Evolutionary conservation across 2,329 filamentous ascomycete species (phyloP).

Genomic region (Cercospora canescens): DNA sequence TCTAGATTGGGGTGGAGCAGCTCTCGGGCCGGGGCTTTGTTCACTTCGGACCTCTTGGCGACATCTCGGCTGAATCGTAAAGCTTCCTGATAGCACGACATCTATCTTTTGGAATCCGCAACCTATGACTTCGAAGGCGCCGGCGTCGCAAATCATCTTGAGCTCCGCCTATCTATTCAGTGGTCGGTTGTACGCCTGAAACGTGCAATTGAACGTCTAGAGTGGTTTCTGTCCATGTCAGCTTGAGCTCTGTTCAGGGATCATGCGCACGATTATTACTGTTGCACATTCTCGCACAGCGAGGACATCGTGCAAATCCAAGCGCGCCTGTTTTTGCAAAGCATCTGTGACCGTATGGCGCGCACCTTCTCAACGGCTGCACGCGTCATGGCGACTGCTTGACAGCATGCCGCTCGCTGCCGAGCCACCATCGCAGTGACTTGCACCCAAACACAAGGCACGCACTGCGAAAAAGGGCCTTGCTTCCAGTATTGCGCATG

Average conservation of each 20-base stretch:
- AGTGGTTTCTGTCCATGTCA: not conserved
- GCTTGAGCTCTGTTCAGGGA: not conserved
- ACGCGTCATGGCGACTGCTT: not conserved
- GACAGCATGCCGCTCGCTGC: not conserved
- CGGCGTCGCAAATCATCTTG: not conserved
- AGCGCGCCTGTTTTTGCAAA: no score
- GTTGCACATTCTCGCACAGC: not conserved
- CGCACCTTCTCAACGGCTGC: not conserved
- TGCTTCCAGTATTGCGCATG: no score
- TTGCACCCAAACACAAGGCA: not conserved
- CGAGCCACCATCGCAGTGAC: not conserved
- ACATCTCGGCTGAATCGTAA: not conserved
- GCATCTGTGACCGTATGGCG: not conserved
- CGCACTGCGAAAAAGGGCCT: not conserved
- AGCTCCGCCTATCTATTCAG: not conserved
- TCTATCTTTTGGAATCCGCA: not conserved
- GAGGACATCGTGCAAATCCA: not conserved
- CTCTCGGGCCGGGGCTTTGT: slow-evolving; percentile 1
- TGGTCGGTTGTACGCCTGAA: not conserved
- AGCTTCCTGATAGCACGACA: not conserved
- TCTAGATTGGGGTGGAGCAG: not conserved
- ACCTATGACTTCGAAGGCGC: not conserved
- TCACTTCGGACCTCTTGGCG: slow-evolving; percentile 6
- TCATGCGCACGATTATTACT: no score
- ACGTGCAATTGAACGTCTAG: not conserved